Evolutionary conservation across 768 basidiomycete genomes (phyloP).

Genomic region (Daedalea quercina): DNA sequence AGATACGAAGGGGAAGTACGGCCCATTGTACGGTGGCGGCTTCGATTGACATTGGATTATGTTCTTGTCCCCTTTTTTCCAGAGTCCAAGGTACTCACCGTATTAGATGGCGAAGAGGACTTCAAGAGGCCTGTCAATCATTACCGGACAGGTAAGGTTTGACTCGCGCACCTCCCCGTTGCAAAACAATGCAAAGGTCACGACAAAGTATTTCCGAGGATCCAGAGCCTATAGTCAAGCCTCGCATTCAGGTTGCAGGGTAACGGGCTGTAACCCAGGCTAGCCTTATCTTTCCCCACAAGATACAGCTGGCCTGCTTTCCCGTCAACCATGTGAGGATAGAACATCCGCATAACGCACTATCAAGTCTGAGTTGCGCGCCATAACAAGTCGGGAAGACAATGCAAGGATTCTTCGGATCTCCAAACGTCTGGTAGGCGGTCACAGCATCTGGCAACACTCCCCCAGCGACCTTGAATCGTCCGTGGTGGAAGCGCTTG

Average conservation of each 20-base stretch:
- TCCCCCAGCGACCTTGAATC: slow-evolving; percentile 17
- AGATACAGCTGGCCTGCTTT: slow-evolving; percentile 16
- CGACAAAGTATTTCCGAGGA: slow-evolving; percentile 19
- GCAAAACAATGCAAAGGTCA: slow-evolving; percentile 23
- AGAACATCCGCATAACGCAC: slow-evolving; percentile 3
- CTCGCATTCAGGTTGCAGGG: too few species aligned
- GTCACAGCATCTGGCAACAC: slow-evolving; percentile 20
- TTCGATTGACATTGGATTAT: slow-evolving; percentile 3
- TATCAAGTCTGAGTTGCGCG: slow-evolving; percentile 14
- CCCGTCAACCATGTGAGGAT: not conserved
- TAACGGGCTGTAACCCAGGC: not conserved
- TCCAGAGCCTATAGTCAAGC: slow-evolving; percentile 15
- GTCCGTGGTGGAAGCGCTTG: slow-evolving; percentile 20
- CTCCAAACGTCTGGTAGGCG: slow-evolving; percentile 20
- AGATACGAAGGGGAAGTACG: slow-evolving; percentile 24
- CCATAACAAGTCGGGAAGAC: slow-evolving; percentile 23
- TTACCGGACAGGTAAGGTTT: too few species aligned
- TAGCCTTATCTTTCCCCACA: slow-evolving; percentile 17
- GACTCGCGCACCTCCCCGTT: slow-evolving; percentile 22
- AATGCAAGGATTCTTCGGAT: slow-evolving; percentile 19
- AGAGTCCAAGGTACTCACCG: slow-evolving; percentile 9
- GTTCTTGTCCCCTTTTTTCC: not conserved
- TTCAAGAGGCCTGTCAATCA: not conserved
- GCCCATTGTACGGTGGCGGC: slow-evolving; percentile 26
- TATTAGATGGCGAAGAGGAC: slow-evolving; percentile 25